phyloP scores from a whole-genome alignment of 2,329 filamentous ascomycete species.

The Ophiostoma perfectum region DNA sequence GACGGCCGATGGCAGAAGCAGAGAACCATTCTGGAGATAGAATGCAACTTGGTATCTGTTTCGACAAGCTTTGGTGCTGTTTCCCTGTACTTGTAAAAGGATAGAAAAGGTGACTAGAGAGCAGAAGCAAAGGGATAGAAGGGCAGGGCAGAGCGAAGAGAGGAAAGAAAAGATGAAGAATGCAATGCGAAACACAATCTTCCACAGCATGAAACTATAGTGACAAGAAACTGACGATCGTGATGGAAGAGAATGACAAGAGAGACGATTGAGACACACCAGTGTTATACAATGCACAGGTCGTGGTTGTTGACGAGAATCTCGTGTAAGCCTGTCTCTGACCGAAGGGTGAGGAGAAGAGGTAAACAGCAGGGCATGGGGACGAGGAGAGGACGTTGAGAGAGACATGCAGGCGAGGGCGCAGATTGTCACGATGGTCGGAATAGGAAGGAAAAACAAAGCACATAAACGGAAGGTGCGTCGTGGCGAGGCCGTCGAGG shows the following conservation, averaged over 20 bases:
- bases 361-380: not conserved
- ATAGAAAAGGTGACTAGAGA: not conserved
- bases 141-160: not conserved
- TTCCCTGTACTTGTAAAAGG: not conserved
- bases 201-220: slow-evolving; percentile 5
- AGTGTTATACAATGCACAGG: slow-evolving; percentile 9
- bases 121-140: not conserved
- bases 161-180: not conserved
- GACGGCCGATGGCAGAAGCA: slow-evolving; percentile 25
- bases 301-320: slow-evolving; percentile 6
- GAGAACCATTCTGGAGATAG: slow-evolving; percentile 20
- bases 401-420: not conserved
- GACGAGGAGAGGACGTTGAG: not conserved
- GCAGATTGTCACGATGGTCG: not conserved
- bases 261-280: slow-evolving; percentile 1
- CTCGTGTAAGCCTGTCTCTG: slow-evolving; percentile 6
- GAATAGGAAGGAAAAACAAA: slow-evolving; percentile 13
- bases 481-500: not conserved
- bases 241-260: not conserved
- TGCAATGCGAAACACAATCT: not conserved
- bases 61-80: no score
- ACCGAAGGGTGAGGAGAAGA: not conserved
- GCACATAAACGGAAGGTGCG: slow-evolving; percentile 5
- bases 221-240: not conserved
- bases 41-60: no score